Conservation (phyloP, 805 yeast genomes). For the Metahyphopichia silvanorum region DNA sequence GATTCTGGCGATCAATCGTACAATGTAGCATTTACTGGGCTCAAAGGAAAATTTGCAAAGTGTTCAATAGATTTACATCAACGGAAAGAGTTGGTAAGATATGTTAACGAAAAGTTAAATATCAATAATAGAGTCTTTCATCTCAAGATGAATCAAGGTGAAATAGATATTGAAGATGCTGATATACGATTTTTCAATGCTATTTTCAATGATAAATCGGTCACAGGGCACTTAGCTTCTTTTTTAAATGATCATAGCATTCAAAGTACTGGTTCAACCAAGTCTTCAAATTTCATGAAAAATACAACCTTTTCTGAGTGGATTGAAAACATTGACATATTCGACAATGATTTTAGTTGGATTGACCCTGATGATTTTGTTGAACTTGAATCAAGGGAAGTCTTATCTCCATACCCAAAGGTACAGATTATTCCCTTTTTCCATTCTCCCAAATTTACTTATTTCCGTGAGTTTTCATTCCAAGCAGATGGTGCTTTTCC, state of each 20-base stretch:
- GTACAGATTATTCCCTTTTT: slow-evolving; percentile 46
- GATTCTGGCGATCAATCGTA: slow-evolving; percentile 16
- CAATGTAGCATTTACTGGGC: slow-evolving; percentile 34
- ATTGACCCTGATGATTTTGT: slow-evolving; percentile 70
- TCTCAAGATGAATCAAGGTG: slow-evolving; percentile 63
- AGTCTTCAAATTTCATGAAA: slow-evolving; percentile 2
- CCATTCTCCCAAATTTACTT: slow-evolving; percentile 57
- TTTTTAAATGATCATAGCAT: slow-evolving; percentile 8
- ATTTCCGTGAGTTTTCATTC: slow-evolving; percentile 51
- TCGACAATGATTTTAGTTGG: slow-evolving; percentile 50
- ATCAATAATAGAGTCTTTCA: slow-evolving; percentile 40
- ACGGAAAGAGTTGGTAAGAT: slow-evolving; percentile 31
- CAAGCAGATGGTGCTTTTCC: slow-evolving; percentile 47
- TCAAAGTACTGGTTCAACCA: background rate
- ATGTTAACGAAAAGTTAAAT: slow-evolving; percentile 35
- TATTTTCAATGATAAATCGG: slow-evolving; percentile 53
- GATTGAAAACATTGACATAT: slow-evolving; percentile 20
- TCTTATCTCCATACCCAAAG: slow-evolving; percentile 38
- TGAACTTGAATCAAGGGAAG: slow-evolving; percentile 57
- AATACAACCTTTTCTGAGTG: slow-evolving; percentile 11
- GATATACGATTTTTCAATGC: slow-evolving; percentile 70
- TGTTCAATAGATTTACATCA: slow-evolving; percentile 41
- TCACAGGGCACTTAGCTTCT: slow-evolving; percentile 21
- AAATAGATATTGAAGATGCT: slow-evolving; percentile 63
- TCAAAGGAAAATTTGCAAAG: slow-evolving; percentile 31